Conservation (phyloP, 441 rosid genomes). For the Eutrema salsugineum region DNA sequence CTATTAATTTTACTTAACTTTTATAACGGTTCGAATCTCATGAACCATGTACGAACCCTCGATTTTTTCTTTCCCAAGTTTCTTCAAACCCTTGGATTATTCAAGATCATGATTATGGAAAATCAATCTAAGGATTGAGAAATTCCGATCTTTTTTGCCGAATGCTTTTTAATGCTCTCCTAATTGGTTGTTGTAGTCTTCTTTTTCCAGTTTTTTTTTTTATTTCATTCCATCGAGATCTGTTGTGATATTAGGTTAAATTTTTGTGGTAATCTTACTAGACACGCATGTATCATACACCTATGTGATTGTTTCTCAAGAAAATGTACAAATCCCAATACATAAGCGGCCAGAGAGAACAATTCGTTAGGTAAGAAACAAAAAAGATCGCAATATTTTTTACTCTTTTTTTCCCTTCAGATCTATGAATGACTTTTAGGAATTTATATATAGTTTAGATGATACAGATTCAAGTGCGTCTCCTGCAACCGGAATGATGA, state of each 20-base stretch:
- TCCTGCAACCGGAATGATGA: slow-evolving; percentile 36
- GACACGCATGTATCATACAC: neutral
- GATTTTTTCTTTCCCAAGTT: slow-evolving; percentile 19
- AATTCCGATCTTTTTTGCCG: neutral
- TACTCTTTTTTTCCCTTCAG: neutral
- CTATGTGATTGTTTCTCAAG: slow-evolving; percentile 34
- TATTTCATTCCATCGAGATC: neutral
- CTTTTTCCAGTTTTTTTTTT: neutral
- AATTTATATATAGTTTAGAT: slow-evolving; percentile 57
- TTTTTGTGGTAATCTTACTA: neutral
- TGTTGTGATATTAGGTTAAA: neutral
- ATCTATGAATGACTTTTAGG: neutral
- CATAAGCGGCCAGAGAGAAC: slow-evolving; percentile 77
- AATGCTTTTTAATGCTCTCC: too few relatives aligned
- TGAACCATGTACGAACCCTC: neutral
- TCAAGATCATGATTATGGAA: neutral
- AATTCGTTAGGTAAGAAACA: slow-evolving; percentile 61
- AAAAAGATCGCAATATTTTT: too few relatives aligned
- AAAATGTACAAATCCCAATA: slow-evolving; percentile 78
- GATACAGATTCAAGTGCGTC: slow-evolving; percentile 65
- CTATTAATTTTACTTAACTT: neutral
- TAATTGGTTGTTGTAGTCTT: neutral
- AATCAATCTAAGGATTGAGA: neutral
- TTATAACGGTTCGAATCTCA: neutral
- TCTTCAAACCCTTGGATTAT: neutral